Percentiles rank a stretch among this genome's conserved stretches.
These are phyloP conservation scores for Kodamaea sp. DNA, from an alignment of 1,139 yeast species.

Conservation along the genomic window DNA sequence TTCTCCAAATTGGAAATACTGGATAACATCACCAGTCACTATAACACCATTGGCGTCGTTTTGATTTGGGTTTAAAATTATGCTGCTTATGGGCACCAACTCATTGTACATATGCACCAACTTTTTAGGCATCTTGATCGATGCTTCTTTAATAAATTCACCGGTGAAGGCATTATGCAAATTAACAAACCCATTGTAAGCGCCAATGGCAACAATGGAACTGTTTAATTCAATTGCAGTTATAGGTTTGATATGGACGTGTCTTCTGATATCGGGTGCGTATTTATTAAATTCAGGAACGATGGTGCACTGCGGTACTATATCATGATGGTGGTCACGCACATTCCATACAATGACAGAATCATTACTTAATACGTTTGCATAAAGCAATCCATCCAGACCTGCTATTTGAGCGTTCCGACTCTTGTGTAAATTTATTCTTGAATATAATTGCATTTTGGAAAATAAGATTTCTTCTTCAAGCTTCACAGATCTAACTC, in stretches of 20 bases:
- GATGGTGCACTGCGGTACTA: slow-evolving; percentile 20
- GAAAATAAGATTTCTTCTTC: slow-evolving; percentile 17
- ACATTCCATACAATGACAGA: slow-evolving; percentile 41
- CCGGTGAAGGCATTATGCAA: slow-evolving; percentile 66
- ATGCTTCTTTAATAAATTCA: slow-evolving; percentile 45
- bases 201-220: slow-evolving; percentile 54
- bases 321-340: slow-evolving; percentile 20
- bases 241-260: slow-evolving; percentile 9
- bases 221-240: slow-evolving; percentile 38
- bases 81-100: slow-evolving; percentile 40
- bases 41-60: slow-evolving; percentile 50
- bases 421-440: slow-evolving; percentile 1
- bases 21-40: slow-evolving; percentile 53
- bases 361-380: slow-evolving; percentile 36
- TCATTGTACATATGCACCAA: slow-evolving; percentile 18
- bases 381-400: slow-evolving; percentile 50
- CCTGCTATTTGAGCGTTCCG: slow-evolving; percentile 36
- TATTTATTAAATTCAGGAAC: slow-evolving; percentile 19
- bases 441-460: slow-evolving; percentile 16
- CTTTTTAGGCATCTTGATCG: slow-evolving; percentile 44
- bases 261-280: slow-evolving; percentile 14
- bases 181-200: slow-evolving; percentile 59
- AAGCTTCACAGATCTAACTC: slow-evolving; percentile 8
- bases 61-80: slow-evolving; percentile 42
- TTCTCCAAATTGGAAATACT: slow-evolving; percentile 60